Conservation (phyloP, 345 rosid genomes). For the Acer yangbiense region DNA sequence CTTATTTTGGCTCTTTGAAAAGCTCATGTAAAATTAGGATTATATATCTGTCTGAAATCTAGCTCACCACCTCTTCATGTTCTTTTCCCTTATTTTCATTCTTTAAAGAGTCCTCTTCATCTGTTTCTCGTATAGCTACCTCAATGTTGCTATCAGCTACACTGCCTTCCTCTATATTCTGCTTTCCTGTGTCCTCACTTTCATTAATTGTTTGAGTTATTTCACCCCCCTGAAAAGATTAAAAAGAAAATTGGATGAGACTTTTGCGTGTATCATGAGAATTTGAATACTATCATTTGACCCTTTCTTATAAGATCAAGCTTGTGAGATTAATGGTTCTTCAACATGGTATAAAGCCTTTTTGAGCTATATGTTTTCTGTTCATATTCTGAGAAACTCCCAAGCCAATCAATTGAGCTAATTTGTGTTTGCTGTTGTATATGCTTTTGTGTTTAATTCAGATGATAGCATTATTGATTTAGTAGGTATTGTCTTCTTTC, state of each 20-base stretch:
- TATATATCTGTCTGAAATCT: not conserved
- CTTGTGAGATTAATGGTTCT: not conserved
- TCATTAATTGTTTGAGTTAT: slow-evolving; percentile 11
- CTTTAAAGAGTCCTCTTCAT: slow-evolving; percentile 9
- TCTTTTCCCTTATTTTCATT: slow-evolving; percentile 17
- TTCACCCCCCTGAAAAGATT: slow-evolving; percentile 22
- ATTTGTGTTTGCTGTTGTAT: not conserved
- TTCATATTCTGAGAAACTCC: not conserved
- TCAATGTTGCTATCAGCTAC: slow-evolving; percentile 9
- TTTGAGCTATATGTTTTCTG: not conserved
- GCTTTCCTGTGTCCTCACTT: slow-evolving; percentile 12
- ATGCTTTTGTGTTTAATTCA: not conserved
- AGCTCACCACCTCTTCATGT: slow-evolving; percentile 10
- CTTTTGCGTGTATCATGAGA: not conserved
- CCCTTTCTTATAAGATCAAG: not conserved
- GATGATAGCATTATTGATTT: not conserved
- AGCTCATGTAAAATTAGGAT: not conserved
- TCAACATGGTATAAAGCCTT: not conserved
- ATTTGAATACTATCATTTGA: not conserved
- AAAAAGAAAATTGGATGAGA: not conserved
- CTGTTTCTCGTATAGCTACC: slow-evolving; percentile 2
- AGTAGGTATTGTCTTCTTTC: not conserved
- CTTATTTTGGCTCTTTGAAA: not conserved
- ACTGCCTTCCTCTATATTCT: slow-evolving; percentile 9
- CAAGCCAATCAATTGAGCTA: not conserved